A percentile compares a stretch with the other conserved stretches of the same genome.
Evolutionary conservation across 352 stramenopile species (phyloP).

Genomic region (Aphanomyces astaci): DNA sequence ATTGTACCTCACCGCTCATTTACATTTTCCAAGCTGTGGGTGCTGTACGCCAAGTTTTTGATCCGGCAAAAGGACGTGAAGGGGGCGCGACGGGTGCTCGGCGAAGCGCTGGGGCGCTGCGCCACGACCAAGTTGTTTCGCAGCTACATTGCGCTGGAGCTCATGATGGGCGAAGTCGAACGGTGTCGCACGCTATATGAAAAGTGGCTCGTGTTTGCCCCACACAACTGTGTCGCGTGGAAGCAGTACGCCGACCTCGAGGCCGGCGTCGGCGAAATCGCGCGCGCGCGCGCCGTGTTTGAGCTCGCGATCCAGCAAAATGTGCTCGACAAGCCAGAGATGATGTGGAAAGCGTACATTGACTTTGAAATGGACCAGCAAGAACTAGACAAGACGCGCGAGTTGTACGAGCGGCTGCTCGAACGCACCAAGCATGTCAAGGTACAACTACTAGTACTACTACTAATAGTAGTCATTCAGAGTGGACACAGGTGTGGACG

Average conservation of each 20-base stretch:
- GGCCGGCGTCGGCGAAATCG: slow-evolving; percentile 90
- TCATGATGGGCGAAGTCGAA: slow-evolving; percentile 97
- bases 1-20: slow-evolving; percentile 95
- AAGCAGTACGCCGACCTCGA: slow-evolving; percentile 95
- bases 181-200: slow-evolving; percentile 88
- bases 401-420: slow-evolving; percentile 94
- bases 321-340: slow-evolving; percentile 97
- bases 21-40: slow-evolving; percentile 98
- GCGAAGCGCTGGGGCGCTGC: slow-evolving; percentile 91
- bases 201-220: slow-evolving; percentile 74
- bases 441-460: not conserved
- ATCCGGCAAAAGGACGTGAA: slow-evolving; percentile 91
- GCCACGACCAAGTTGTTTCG: slow-evolving; percentile 89
- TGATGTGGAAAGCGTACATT: slow-evolving; percentile 99
- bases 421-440: slow-evolving; percentile 97
- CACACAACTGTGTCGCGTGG: slow-evolving; percentile 92
- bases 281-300: slow-evolving; percentile 92
- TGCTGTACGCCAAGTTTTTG: slow-evolving; percentile 95
- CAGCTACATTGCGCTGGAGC: slow-evolving; percentile 93
- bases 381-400: slow-evolving; percentile 77
- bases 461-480: not conserved
- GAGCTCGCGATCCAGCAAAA: slow-evolving; percentile 94
- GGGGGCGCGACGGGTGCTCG: slow-evolving; percentile 87
- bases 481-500: slow-evolving; percentile 72
- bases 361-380: slow-evolving; percentile 95